phyloP scores from a whole-genome alignment of 805 yeast genomes.

The Starmerella floricola region DNA sequence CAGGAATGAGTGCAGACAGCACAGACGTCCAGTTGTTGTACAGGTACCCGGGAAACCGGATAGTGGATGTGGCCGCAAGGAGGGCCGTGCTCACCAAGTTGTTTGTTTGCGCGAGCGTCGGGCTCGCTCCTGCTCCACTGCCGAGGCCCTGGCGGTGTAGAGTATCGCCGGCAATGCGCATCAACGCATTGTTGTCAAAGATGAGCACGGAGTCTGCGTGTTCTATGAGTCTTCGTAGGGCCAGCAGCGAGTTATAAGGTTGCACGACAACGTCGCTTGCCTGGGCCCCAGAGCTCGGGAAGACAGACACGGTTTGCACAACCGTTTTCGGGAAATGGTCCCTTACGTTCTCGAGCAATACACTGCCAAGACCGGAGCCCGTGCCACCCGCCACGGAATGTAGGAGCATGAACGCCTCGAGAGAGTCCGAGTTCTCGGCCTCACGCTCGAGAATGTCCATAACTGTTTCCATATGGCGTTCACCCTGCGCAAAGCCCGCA shows the following conservation, averaged over 20 bases:
- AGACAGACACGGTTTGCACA: conserved; percentile 73
- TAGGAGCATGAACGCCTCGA: conserved; percentile 79
- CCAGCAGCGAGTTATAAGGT: conserved; percentile 80
- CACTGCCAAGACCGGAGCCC: conserved; percentile 90
- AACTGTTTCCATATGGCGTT: conserved; percentile 55
- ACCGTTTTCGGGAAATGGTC: conserved; percentile 78
- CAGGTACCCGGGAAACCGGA: conserved; percentile 85
- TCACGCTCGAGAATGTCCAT: conserved; percentile 79
- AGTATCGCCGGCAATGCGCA: conserved; percentile 54
- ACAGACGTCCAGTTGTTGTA: conserved; percentile 76
- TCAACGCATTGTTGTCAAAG: conserved; percentile 78
- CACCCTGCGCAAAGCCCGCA: conserved; percentile 71
- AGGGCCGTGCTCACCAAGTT: conserved; percentile 74
- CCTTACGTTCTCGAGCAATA: conserved; percentile 58
- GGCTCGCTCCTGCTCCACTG: conserved; percentile 21
- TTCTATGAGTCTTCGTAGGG: conserved; percentile 70
- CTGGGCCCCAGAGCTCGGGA: conserved; percentile 57
- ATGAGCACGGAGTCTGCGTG: conserved; percentile 80
- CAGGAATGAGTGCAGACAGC: conserved; percentile 69
- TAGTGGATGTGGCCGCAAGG: conserved; percentile 73
- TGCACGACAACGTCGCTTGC: conserved; percentile 96
- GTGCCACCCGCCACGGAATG: conserved; percentile 99
- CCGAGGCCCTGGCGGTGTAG: conserved; percentile 37
- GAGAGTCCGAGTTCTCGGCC: conserved; percentile 75
- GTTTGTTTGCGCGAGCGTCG: conserved; percentile 69